Percentiles rank a stretch among this genome's conserved stretches.
phyloP scores from a whole-genome alignment of 495 filamentous ascomycete species.

The Cercophora scortea region DNA sequence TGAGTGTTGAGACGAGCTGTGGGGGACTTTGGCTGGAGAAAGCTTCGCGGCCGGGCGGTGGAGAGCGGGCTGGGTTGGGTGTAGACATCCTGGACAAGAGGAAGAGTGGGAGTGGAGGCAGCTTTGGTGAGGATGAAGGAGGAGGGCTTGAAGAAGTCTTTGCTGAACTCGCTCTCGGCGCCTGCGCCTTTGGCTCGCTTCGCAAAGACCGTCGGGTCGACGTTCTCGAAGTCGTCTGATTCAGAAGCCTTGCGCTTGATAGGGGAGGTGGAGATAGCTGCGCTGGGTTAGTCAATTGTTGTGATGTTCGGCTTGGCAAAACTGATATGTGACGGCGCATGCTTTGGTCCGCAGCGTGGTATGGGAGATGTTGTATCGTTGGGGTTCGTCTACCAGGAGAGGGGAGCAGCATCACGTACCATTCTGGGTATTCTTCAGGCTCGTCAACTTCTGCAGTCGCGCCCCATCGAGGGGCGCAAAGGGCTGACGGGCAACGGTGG shows the following conservation, averaged over 20 bases:
- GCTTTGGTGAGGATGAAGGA: conserved; percentile 37
- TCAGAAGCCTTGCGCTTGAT: conserved; percentile 41
- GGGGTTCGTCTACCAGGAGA: too few relatives aligned
- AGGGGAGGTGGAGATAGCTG: conserved; percentile 31
- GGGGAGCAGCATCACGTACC: conserved; percentile 37
- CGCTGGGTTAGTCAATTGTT: conserved; percentile 5
- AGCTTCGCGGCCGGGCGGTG: conserved; percentile 30
- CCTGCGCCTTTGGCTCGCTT: conserved; percentile 62
- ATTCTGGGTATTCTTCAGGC: conserved; percentile 56
- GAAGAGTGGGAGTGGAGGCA: conserved; percentile 19
- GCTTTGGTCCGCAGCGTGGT: too few relatives aligned
- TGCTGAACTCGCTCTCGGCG: conserved; percentile 28
- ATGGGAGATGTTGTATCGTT: too few relatives aligned
- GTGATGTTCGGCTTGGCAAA: too few relatives aligned
- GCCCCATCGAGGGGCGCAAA: conserved; percentile 48
- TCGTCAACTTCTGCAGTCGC: conserved; percentile 47
- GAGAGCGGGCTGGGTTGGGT: conserved; percentile 25
- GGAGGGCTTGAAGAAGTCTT: conserved; percentile 43
- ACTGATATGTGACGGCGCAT: too few relatives aligned
- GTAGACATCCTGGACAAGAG: conserved; percentile 15
- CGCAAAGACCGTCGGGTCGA: conserved; percentile 61
- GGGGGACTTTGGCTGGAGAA: conserved; percentile 40
- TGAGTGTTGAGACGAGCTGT: conserved; percentile 33
- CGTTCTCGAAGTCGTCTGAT: conserved; percentile 66
- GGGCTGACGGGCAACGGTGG: conserved; percentile 43